phyloP scores from a whole-genome alignment of 176 grass and related monocot genomes.

The Avena sativa region DNA sequence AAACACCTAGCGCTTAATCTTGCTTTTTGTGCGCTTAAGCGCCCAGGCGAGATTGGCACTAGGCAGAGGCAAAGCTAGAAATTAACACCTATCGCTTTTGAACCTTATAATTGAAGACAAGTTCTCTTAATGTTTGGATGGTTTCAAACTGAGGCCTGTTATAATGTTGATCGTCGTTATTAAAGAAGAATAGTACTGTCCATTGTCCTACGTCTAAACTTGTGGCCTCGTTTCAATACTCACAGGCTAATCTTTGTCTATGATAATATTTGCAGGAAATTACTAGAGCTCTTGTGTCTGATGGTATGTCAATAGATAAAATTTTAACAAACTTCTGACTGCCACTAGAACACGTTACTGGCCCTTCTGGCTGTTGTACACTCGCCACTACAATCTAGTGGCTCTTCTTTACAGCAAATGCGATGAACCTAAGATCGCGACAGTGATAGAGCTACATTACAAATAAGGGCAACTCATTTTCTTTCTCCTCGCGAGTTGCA shows the following conservation, averaged over 20 bases:
- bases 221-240: not conserved
- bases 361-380: conserved; percentile 38
- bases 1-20: no score
- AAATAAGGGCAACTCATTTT: conserved; percentile 44
- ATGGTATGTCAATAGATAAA: conserved; percentile 73
- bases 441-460: conserved; percentile 42
- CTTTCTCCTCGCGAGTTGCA: not conserved
- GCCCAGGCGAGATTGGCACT: no score
- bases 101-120: not conserved
- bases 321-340: conserved; percentile 79
- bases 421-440: not conserved
- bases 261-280: conserved; percentile 63
- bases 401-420: conserved; percentile 27
- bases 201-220: conserved; percentile 2
- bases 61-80: no score
- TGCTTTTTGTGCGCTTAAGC: no score
- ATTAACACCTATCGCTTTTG: no score
- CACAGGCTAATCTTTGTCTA: conserved; percentile 6
- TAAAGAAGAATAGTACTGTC: not conserved
- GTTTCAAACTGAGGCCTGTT: not conserved
- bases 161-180: not conserved
- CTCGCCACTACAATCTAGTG: conserved; percentile 1
- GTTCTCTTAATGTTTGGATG: not conserved
- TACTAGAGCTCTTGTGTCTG: conserved; percentile 68
- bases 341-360: not conserved